phyloP scores from a whole-genome alignment of 108 stramenopile species.

The Craspedostauros australis region DNA sequence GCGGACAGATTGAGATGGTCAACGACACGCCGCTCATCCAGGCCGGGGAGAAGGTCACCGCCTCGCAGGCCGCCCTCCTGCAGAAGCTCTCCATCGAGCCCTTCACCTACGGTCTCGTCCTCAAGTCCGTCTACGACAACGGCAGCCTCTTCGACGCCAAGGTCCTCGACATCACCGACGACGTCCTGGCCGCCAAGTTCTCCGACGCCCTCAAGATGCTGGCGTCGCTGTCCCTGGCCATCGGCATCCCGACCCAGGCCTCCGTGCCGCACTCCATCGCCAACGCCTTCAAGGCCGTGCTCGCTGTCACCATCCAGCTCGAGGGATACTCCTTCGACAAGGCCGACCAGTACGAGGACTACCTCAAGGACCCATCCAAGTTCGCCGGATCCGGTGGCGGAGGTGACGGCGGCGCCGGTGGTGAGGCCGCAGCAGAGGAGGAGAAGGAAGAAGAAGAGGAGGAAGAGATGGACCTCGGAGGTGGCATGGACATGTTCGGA shows the following conservation, averaged over 20 bases:
- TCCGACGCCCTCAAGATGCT: constrained; percentile 69
- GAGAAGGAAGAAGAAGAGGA: constrained; percentile 60
- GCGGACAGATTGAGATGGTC: constrained; percentile 97
- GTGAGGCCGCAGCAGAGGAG: constrained; percentile 31
- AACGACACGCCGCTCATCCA: constrained; percentile 89
- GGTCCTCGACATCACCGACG: constrained; percentile 93
- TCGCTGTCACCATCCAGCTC: constrained; percentile 86
- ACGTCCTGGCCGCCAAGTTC: constrained; percentile 89
- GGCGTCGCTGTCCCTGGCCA: constrained; percentile 82
- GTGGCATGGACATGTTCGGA: constrained; percentile 53
- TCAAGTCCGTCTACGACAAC: constrained; percentile 90
- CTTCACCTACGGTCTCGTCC: constrained; percentile 95
- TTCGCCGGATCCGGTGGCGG: constrained; percentile 68
- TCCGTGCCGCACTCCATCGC: constrained; percentile 95
- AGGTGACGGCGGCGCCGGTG: constrained; percentile 56
- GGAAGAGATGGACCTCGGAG: constrained; percentile 37
- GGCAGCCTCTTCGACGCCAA: constrained; percentile 96
- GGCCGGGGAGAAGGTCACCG: constrained; percentile 90
- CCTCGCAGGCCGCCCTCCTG: constrained; percentile 89
- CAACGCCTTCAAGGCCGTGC: constrained; percentile 94
- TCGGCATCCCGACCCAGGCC: constrained; percentile 92
- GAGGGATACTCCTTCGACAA: constrained; percentile 88
- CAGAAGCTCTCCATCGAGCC: constrained; percentile 96
- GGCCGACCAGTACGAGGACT: constrained; percentile 82
- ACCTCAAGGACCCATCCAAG: constrained; percentile 78